phyloP scores from a whole-genome alignment of 768 basidiomycete species.

The Amanita molliuscula region DNA sequence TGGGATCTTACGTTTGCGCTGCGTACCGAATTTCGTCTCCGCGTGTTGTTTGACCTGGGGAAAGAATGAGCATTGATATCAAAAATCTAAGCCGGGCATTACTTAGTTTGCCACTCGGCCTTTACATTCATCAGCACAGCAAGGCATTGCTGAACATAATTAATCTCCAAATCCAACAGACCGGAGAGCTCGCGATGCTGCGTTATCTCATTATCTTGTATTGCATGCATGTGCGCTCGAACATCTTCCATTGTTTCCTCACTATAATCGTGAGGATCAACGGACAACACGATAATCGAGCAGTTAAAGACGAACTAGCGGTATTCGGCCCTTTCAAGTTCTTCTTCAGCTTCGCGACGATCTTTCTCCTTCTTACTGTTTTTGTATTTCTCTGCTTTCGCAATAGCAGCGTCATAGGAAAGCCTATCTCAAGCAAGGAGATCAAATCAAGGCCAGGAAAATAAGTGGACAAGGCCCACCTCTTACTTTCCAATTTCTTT shows the following conservation, averaged over 20 bases:
- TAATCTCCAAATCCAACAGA: slow-evolving; percentile 66
- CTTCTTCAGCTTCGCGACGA: slow-evolving; percentile 68
- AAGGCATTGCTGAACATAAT: slow-evolving; percentile 63
- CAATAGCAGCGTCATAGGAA: slow-evolving; percentile 66
- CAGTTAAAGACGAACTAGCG: slow-evolving; percentile 47
- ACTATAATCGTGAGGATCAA: slow-evolving; percentile 25
- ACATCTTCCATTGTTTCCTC: slow-evolving; percentile 85
- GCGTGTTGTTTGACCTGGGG: background rate
- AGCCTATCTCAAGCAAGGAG: slow-evolving; percentile 31
- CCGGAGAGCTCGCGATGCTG: slow-evolving; percentile 62
- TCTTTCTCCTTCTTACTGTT: slow-evolving; percentile 79
- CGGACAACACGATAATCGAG: background rate
- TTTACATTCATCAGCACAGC: slow-evolving; percentile 66
- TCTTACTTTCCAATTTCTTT: slow-evolving; percentile 82
- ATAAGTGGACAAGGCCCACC: slow-evolving; percentile 28
- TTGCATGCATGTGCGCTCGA: slow-evolving; percentile 64
- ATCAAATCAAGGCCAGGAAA: background rate
- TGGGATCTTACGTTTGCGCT: slow-evolving; percentile 2
- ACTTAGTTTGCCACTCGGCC: slow-evolving; percentile 50
- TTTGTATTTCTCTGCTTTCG: slow-evolving; percentile 60
- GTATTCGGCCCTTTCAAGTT: slow-evolving; percentile 56
- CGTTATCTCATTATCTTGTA: slow-evolving; percentile 69
- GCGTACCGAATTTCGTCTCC: background rate
- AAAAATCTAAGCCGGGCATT: background rate
- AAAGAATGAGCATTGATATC: background rate